Conservation (phyloP, 2,329 filamentous ascomycete species). For the Alternaria sp. region DNA sequence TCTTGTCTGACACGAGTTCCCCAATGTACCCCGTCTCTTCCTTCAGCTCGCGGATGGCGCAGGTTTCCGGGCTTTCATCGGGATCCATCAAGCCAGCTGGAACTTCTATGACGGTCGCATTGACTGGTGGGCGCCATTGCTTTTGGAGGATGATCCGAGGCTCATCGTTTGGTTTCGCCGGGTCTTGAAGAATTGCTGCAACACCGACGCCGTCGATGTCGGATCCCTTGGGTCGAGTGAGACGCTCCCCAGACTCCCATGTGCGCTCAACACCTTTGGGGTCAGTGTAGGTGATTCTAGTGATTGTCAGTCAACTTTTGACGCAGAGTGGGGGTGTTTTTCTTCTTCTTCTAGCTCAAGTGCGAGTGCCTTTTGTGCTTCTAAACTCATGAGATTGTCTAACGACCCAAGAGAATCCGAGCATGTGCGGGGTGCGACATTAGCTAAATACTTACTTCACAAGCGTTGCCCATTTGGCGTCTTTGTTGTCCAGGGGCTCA, state of each 20-base stretch:
- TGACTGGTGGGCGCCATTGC: constrained; percentile 68
- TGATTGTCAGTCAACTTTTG: constrained; percentile 8
- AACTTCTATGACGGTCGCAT: constrained; percentile 68
- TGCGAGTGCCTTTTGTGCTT: background rate
- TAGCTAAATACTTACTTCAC: constrained; percentile 42
- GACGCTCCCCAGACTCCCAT: constrained; percentile 78
- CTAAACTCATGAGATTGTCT: background rate
- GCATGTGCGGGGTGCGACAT: background rate
- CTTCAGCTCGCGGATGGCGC: constrained; percentile 67
- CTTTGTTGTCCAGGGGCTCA: constrained; percentile 48
- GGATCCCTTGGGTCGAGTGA: constrained; percentile 67
- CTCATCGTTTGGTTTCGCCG: constrained; percentile 36
- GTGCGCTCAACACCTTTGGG: constrained; percentile 65
- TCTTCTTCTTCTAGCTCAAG: background rate
- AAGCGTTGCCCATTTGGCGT: constrained; percentile 53
- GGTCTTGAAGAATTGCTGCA: constrained; percentile 67
- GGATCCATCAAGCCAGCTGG: constrained; percentile 69
- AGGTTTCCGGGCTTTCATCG: constrained; percentile 64
- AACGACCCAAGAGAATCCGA: background rate
- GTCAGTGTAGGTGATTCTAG: constrained; percentile 66
- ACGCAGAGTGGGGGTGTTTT: background rate
- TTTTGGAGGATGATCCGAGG: constrained; percentile 52
- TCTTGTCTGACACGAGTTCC: constrained; percentile 40
- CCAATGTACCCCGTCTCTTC: constrained; percentile 73
- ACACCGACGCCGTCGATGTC: constrained; percentile 78